Base-by-base conservation (phyloP, 768 basidiomycete genomes). In the Serendipita vermifera region DNA sequence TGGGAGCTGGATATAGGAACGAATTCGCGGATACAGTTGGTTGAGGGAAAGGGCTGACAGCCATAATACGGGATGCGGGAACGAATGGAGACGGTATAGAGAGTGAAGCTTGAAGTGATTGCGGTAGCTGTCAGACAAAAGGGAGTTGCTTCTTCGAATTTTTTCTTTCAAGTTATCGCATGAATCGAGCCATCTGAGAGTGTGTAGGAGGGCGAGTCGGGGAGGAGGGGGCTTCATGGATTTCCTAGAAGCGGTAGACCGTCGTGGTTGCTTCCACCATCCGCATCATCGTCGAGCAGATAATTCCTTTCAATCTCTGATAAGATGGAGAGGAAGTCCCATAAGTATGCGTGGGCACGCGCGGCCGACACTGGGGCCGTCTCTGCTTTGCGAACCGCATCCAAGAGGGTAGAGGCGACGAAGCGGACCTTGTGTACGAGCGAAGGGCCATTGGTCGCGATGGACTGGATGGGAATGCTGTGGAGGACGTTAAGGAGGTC, bases 241-340 rank as follows among this genome's bases (percentile, higher is more conserved):
- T 51, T 51, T 22, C 46, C 46, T 15, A 51, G 46, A n/a, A 51
- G 46, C 20, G 46, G 46, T 4, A 51, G 24, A 26, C 46, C 46
- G 46, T 51, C 46, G 46, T 31, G 24, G 27, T 51, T 51, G 46
- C 46, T 51, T 51, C 46, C 46, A 51, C 41, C 43, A 22, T 57
- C 56, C 33, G 41, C 46, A 32, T 57, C 56, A 33, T 57, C 56
- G 41, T 57, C 56, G 9, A 57, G 43, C 1, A 87, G 69, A 73
- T 93, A 93, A 68, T 92, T 87, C 60, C 85, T 75, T 64, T 93
- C 91, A 62, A 94, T 91, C 71, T 93, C 91, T 33, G 84, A 87
- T 39, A 94, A 68, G 61, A 94, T 91, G 54, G 84, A 87, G 26
- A 93, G 71, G 70, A 94, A 94, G 71, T 93, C 90, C 87, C 87